These are phyloP conservation scores for Pyrenophora graminea DNA, from an alignment of 2,329 filamentous ascomycete species.

Conservation along the genomic window DNA sequence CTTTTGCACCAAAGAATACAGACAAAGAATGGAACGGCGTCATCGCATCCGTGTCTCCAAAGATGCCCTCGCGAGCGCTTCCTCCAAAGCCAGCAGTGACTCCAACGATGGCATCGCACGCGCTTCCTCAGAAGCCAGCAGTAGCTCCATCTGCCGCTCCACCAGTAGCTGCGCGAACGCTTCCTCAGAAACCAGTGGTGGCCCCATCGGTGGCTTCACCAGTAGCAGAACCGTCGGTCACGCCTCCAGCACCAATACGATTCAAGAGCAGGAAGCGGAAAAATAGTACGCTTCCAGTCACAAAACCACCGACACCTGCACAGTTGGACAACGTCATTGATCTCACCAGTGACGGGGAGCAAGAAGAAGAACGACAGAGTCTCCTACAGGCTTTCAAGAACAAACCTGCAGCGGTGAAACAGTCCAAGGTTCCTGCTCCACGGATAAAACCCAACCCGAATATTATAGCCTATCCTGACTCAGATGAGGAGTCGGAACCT, in stretches of 20 bases:
- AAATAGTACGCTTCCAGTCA: background rate
- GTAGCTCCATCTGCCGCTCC: background rate
- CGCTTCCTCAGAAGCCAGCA: background rate
- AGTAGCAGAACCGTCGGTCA: background rate
- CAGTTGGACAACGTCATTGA: conserved; percentile 17
- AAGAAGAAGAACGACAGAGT: conserved; percentile 17
- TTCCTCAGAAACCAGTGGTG: background rate
- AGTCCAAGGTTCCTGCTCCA: background rate
- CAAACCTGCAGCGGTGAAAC: background rate
- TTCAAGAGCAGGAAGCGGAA: background rate
- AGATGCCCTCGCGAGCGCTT: background rate
- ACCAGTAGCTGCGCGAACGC: background rate
- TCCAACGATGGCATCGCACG: background rate
- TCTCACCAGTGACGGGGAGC: conserved; percentile 19
- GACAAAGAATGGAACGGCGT: conserved; percentile 7
- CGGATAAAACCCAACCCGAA: background rate
- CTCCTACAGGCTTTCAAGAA: conserved; percentile 19
- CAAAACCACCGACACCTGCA: background rate
- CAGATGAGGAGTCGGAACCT: background rate
- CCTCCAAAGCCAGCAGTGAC: background rate
- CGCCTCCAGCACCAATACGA: background rate
- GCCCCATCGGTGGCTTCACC: background rate
- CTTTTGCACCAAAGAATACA: background rate
- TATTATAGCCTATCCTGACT: background rate
- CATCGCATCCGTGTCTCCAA: conserved; percentile 1